A percentile compares a stretch with the other conserved stretches of the same genome.
Conservation (phyloP, 768 basidiomycete genomes). For the Suillus clintonianus region DNA sequence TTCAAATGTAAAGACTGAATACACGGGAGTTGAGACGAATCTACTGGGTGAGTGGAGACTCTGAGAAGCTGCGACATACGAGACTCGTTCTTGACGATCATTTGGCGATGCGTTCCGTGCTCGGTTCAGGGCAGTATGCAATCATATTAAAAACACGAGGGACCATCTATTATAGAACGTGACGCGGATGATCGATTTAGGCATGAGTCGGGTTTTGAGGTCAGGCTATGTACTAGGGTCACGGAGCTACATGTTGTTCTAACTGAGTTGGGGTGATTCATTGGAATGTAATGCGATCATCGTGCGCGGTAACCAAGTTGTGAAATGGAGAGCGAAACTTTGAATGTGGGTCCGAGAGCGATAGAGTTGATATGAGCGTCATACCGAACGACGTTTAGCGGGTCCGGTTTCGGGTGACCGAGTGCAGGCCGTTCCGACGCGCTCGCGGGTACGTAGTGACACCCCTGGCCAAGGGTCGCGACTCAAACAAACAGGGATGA, state of each 20-base stretch:
- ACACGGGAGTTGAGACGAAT: too few species aligned
- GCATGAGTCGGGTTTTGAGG: background rate
- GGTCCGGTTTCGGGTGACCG: background rate
- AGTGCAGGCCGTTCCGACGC: background rate
- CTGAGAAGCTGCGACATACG: too few species aligned
- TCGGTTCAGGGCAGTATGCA: background rate
- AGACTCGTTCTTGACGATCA: slow-evolving; percentile 6
- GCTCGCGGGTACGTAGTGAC: too few species aligned
- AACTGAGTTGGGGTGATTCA: background rate
- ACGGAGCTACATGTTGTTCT: background rate
- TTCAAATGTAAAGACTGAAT: background rate
- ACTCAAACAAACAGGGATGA: slow-evolving; percentile 30
- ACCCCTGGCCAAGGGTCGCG: slow-evolving; percentile 9
- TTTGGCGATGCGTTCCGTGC: background rate
- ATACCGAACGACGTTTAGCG: too few species aligned
- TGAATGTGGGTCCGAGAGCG: too few species aligned
- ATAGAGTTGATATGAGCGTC: too few species aligned
- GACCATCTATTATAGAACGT: background rate
- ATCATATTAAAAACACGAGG: slow-evolving; percentile 1
- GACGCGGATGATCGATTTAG: slow-evolving; percentile 1
- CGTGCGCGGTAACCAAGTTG: background rate
- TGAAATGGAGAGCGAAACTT: too few species aligned
- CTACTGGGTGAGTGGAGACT: too few species aligned
- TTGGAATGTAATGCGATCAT: background rate
- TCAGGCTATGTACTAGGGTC: background rate